Conservation (phyloP, 768 basidiomycete species). For the Xerocomellus intermedius region DNA sequence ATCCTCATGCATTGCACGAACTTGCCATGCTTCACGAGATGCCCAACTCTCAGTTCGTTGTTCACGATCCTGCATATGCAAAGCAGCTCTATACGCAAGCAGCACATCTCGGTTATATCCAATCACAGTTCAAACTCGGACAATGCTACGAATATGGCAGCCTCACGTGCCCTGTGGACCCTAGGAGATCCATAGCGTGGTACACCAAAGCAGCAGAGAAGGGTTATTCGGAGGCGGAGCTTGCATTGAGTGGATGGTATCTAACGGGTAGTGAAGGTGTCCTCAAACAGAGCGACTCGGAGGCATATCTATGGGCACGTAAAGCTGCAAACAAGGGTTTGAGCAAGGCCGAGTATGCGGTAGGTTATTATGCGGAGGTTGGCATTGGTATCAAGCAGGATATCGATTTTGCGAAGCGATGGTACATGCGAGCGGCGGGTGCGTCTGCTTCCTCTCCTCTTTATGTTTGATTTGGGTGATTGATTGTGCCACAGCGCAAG, state of each 20-base stretch:
- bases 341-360: conserved; percentile 97
- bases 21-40: conserved; percentile 85
- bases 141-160: conserved; percentile 93
- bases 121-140: conserved; percentile 93
- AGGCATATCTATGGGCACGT: conserved; percentile 98
- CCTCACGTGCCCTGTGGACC: conserved; percentile 88
- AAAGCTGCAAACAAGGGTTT: conserved; percentile 95
- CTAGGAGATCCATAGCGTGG: conserved; percentile 94
- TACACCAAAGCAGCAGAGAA: conserved; percentile 98
- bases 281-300: conserved; percentile 95
- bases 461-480: not conserved
- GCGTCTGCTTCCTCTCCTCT: conserved; percentile 28
- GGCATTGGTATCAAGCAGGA: conserved; percentile 98
- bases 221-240: conserved; percentile 90
- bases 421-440: conserved; percentile 99
- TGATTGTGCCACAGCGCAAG: conserved; percentile 66
- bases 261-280: conserved; percentile 94
- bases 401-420: conserved; percentile 91
- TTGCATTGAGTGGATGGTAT: conserved; percentile 98
- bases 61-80: conserved; percentile 78
- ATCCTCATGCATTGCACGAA: conserved; percentile 96
- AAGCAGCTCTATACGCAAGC: conserved; percentile 86
- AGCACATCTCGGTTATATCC: conserved; percentile 90
- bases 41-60: conserved; percentile 62
- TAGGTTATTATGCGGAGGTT: conserved; percentile 97